Evolutionary conservation across 1,284 basidiomycete species (phyloP).

Genomic region (Phellopilus nigrolimitatus): DNA sequence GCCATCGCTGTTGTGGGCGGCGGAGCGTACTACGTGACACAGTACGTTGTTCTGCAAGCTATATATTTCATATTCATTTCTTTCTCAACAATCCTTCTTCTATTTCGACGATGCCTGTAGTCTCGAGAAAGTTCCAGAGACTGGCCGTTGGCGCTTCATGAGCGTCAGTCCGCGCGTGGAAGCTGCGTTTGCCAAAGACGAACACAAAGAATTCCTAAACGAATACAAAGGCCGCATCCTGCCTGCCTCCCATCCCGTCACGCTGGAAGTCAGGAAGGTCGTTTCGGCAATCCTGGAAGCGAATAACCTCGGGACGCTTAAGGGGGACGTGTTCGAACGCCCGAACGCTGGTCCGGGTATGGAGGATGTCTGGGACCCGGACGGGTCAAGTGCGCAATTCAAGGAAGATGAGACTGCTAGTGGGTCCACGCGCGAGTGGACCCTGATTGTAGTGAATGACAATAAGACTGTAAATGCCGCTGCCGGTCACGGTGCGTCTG

Average conservation of each 20-base stretch:
- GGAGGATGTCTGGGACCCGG: too few species aligned
- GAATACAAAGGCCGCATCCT: constrained; percentile 59
- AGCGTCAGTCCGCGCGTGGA: constrained; percentile 62
- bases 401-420: constrained; percentile 26
- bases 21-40: constrained; percentile 50
- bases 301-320: constrained; percentile 63
- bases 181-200: constrained; percentile 29
- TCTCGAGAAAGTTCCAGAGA: constrained; percentile 76
- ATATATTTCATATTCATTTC: not conserved
- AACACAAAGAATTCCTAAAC: not conserved
- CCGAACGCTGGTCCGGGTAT: too few species aligned
- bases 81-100: constrained; percentile 15
- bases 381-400: constrained; percentile 18
- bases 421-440: constrained; percentile 47
- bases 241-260: constrained; percentile 62
- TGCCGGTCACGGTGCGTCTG: constrained; percentile 60
- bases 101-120: too few species aligned
- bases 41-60: constrained; percentile 40
- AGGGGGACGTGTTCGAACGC: not conserved
- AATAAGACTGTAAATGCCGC: constrained; percentile 74
- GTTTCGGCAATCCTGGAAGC: constrained; percentile 68
- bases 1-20: constrained; percentile 29
- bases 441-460: constrained; percentile 81
- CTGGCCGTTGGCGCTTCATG: constrained; percentile 84
- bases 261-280: constrained; percentile 66